Evolutionary conservation across 345 rosid species (phyloP).

Genomic region (Gynandropsis gynandra): DNA sequence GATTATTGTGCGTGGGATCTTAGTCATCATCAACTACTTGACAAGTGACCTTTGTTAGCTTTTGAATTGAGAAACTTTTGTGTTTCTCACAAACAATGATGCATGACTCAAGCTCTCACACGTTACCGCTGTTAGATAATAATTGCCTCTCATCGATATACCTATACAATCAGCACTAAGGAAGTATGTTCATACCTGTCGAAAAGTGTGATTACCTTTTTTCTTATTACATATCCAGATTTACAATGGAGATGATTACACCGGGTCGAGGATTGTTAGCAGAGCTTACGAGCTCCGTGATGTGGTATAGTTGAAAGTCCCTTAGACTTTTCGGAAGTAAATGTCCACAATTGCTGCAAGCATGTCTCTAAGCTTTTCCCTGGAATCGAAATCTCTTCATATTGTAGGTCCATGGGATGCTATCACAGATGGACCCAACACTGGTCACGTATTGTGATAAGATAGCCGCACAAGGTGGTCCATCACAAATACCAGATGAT

Average conservation of each 20-base stretch:
- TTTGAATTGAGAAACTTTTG: slow-evolving; percentile 1
- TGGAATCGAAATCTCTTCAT: slow-evolving; percentile 3
- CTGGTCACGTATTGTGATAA: slow-evolving; percentile 77
- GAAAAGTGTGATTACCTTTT: slow-evolving; percentile 13
- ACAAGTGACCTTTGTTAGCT: background rate
- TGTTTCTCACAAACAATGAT: slow-evolving; percentile 1
- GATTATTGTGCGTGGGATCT: background rate
- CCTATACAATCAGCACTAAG: background rate
- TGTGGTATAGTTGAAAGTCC: slow-evolving; percentile 45
- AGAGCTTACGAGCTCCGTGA: slow-evolving; percentile 93
- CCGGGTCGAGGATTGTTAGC: slow-evolving; percentile 91
- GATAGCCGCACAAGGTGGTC: slow-evolving; percentile 87
- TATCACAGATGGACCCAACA: slow-evolving; percentile 98
- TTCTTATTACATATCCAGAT: slow-evolving; percentile 37
- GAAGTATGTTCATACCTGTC: slow-evolving; percentile 2
- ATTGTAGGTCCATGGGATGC: slow-evolving; percentile 89
- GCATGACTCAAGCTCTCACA: background rate
- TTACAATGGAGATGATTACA: slow-evolving; percentile 91
- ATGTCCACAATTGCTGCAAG: background rate
- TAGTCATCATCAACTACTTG: background rate
- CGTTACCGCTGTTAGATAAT: too few relatives aligned
- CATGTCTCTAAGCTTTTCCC: slow-evolving; percentile 1
- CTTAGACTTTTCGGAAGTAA: slow-evolving; percentile 8
- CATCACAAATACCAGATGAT: slow-evolving; percentile 66
- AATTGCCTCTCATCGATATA: too few relatives aligned